These are phyloP conservation scores for Golubevia sp. DNA, from an alignment of 1,284 basidiomycete species.

Conservation along the genomic window DNA sequence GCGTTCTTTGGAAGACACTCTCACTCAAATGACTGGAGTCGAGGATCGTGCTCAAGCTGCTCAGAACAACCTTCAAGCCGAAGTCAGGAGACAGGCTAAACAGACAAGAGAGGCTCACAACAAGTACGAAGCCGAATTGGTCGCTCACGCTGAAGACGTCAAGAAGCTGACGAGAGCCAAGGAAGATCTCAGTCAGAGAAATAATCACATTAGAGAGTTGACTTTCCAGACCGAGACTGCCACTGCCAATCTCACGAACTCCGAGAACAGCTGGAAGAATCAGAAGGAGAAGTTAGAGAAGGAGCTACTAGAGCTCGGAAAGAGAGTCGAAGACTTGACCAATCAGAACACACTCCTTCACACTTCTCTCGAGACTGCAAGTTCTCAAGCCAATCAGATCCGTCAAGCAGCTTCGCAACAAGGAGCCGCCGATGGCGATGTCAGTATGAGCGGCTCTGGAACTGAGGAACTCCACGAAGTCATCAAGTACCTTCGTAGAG, in stretches of 20 bases:
- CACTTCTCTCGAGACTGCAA: conserved; percentile 83
- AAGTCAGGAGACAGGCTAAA: conserved; percentile 67
- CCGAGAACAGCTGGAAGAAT: conserved; percentile 77
- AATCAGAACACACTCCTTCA: conserved; percentile 80
- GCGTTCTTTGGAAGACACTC: conserved; percentile 49
- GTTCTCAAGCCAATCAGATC: conserved; percentile 77
- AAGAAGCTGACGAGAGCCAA: conserved; percentile 73
- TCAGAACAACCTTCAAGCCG: conserved; percentile 65
- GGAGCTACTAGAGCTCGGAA: conserved; percentile 74
- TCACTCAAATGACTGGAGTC: conserved; percentile 43
- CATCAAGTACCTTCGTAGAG: conserved; percentile 79
- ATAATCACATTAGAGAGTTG: conserved; percentile 64
- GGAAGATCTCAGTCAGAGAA: conserved; percentile 66
- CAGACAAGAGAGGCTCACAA: conserved; percentile 80
- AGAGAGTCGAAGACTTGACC: conserved; percentile 74
- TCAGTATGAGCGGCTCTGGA: conserved; percentile 1
- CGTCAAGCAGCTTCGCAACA: conserved; percentile 64
- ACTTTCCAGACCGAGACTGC: conserved; percentile 68
- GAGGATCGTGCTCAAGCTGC: conserved; percentile 64
- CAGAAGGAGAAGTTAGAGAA: conserved; percentile 78
- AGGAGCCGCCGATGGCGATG: conserved; percentile 45
- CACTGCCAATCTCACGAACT: conserved; percentile 71
- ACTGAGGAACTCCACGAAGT: conserved; percentile 71
- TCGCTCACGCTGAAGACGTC: conserved; percentile 80
- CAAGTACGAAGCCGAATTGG: conserved; percentile 77